Evolutionary conservation across 768 basidiomycete species (phyloP).

Genomic region (Termitomyces sp.): DNA sequence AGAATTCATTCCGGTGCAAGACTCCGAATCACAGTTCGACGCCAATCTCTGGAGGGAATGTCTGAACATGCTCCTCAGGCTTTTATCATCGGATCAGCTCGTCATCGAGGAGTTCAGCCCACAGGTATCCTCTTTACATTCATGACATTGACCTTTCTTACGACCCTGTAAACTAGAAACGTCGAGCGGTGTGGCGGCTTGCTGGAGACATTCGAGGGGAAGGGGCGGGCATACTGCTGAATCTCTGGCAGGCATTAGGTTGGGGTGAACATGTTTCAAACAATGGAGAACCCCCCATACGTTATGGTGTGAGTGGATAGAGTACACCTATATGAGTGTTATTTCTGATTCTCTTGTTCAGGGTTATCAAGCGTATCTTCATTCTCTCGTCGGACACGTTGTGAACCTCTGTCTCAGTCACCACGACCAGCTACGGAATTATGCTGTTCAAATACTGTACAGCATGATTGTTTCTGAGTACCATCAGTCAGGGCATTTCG

Average conservation of each 20-base stretch:
- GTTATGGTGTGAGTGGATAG: constrained; percentile 64
- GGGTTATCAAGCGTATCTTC: constrained; percentile 84
- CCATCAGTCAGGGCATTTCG: constrained; percentile 79
- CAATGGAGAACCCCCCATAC: constrained; percentile 48
- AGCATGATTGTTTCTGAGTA: constrained; percentile 95
- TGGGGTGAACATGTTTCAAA: constrained; percentile 61
- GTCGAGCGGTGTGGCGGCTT: constrained; percentile 93
- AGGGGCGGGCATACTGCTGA: constrained; percentile 75
- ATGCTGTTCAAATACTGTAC: constrained; percentile 89
- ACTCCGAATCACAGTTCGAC: constrained; percentile 67
- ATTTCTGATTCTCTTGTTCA: constrained; percentile 26
- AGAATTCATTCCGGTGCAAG: constrained; percentile 73
- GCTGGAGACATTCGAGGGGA: constrained; percentile 94
- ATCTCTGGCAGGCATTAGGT: constrained; percentile 83
- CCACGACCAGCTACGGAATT: constrained; percentile 87
- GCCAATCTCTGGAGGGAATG: constrained; percentile 75
- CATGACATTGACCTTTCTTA: background rate
- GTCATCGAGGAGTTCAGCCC: constrained; percentile 95
- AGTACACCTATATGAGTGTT: background rate
- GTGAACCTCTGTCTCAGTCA: constrained; percentile 92
- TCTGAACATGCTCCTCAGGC: constrained; percentile 76
- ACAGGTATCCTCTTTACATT: constrained; percentile 51
- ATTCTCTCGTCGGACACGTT: constrained; percentile 82
- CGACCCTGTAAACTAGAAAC: constrained; percentile 54
- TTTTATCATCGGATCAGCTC: constrained; percentile 86